phyloP scores from a whole-genome alignment of 176 grass and related monocot species.

The Thalia dealbata region DNA sequence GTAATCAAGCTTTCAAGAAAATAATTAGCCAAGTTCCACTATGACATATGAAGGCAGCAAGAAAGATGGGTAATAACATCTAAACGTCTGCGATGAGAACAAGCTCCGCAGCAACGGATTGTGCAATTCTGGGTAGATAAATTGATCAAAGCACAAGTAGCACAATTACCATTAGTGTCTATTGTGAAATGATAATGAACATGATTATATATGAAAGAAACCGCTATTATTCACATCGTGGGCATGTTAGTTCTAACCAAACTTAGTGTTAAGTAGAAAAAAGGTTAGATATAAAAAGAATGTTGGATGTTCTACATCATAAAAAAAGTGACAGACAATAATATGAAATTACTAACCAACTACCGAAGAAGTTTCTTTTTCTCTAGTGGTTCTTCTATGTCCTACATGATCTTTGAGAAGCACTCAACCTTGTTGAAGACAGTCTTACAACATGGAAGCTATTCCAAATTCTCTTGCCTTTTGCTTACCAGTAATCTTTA shows the following conservation, averaged over 20 bases:
- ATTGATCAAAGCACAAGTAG: no score
- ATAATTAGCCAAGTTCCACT: no score
- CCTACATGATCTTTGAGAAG: background rate
- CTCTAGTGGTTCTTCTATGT: background rate
- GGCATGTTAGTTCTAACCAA: background rate
- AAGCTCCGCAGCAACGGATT: background rate
- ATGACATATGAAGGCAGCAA: background rate
- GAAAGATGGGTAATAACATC: background rate
- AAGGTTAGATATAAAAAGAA: background rate
- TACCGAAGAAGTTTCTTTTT: background rate
- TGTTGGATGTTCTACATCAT: background rate
- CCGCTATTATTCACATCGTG: background rate
- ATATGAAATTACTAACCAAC: background rate
- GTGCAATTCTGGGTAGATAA: no score
- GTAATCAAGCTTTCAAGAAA: no score
- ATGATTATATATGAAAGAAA: background rate
- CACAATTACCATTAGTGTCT: background rate
- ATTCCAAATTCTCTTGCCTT: background rate
- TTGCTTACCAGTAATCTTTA: conserved; percentile 52
- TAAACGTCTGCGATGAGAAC: background rate
- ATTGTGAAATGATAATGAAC: background rate
- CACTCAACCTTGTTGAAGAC: background rate
- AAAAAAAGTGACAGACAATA: background rate
- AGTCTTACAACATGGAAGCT: background rate
- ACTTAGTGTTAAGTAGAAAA: background rate